Percentiles rank a stretch among this genome's conserved stretches.
Conservation (phyloP, 23 red algal genomes). For the Gracilaria gracilis region DNA sequence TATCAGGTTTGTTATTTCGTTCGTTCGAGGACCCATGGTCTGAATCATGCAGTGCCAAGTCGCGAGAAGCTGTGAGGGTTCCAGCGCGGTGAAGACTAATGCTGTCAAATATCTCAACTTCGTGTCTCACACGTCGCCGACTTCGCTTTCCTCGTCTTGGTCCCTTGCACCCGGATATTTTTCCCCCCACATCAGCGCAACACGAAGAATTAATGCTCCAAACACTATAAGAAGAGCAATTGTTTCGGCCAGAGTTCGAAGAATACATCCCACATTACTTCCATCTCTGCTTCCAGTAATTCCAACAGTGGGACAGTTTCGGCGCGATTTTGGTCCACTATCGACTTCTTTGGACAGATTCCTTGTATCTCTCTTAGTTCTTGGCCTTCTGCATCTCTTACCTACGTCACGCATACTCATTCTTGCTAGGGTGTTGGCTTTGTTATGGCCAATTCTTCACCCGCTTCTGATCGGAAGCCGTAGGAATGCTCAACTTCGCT, state of each 20-base stretch:
- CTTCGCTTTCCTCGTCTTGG: not conserved
- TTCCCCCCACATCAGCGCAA: not conserved
- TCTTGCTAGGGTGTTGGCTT: not conserved
- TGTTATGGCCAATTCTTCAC: constrained; percentile 20
- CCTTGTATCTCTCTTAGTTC: not conserved
- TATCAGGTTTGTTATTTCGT: no score
- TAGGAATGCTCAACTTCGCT: constrained; percentile 21
- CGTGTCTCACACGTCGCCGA: not conserved
- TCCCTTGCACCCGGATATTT: not conserved
- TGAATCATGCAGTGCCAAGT: not conserved
- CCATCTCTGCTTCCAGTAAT: not conserved
- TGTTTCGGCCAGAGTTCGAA: not conserved
- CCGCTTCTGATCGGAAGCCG: constrained; percentile 12
- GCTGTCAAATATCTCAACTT: not conserved
- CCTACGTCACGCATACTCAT: not conserved
- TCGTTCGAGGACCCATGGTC: not conserved
- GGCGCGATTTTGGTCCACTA: constrained; percentile 2
- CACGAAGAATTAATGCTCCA: not conserved
- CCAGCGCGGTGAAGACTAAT: not conserved
- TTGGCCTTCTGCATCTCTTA: constrained; percentile 1
- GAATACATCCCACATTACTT: not conserved
- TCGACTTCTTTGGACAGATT: not conserved
- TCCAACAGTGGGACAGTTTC: not conserved
- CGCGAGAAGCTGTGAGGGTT: not conserved
- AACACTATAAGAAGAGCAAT: not conserved